phyloP scores from a whole-genome alignment of 2,329 filamentous ascomycete species.

The Venturia effusa region DNA sequence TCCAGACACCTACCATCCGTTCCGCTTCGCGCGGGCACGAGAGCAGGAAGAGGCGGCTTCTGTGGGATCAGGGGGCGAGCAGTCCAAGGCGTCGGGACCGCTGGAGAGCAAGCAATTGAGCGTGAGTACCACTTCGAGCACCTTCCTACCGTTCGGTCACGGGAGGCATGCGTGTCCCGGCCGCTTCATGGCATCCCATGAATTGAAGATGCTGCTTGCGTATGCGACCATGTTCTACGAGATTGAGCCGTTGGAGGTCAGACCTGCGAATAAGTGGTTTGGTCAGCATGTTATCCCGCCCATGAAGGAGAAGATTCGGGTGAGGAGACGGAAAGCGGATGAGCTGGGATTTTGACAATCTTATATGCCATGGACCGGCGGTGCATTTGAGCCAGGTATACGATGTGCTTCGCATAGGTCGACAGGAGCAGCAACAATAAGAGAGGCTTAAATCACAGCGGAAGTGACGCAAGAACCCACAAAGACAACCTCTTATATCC shows the following conservation, averaged over 20 bases:
- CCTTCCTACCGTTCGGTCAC: constrained; percentile 11
- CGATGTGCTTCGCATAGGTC: too few relatives aligned
- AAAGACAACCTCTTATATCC: too few relatives aligned
- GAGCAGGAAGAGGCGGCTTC: background rate
- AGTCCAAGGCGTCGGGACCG: background rate
- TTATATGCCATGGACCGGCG: background rate
- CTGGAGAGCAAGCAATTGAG: constrained; percentile 7
- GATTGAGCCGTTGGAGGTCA: constrained; percentile 12
- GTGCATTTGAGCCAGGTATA: too few relatives aligned
- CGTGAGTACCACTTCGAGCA: constrained; percentile 3
- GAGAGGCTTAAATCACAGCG: too few relatives aligned
- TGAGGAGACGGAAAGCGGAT: constrained; percentile 7
- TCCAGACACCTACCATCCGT: constrained; percentile 8
- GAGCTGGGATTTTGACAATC: background rate
- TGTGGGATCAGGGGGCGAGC: background rate
- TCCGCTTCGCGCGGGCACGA: constrained; percentile 9
- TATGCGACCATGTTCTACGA: constrained; percentile 14
- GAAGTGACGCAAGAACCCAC: too few relatives aligned
- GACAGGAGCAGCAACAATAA: too few relatives aligned
- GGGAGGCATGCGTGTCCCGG: constrained; percentile 22
- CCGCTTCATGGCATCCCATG: constrained; percentile 35
- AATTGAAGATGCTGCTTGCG: constrained; percentile 21
- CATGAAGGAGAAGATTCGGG: constrained; percentile 9
- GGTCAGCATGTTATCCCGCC: constrained; percentile 7
- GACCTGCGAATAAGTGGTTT: constrained; percentile 12